phyloP scores from a whole-genome alignment of 1,139 yeast genomes.

The Suhomyces bolitotheri region DNA sequence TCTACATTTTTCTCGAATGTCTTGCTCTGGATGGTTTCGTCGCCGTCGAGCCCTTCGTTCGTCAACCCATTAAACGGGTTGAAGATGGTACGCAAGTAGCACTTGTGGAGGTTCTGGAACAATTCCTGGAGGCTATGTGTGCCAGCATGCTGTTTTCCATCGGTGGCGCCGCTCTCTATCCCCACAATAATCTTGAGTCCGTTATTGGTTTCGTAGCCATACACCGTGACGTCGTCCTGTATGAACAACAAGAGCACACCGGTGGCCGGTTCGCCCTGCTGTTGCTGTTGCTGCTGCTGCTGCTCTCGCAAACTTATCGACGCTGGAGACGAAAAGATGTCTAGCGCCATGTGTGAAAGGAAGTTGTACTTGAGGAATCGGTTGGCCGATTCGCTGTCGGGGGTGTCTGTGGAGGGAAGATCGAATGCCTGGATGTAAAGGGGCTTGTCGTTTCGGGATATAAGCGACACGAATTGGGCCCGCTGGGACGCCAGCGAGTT shows the following conservation, averaged over 20 bases:
- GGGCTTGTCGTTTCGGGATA: slow-evolving; percentile 59
- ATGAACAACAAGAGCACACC: slow-evolving; percentile 51
- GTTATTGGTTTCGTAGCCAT: slow-evolving; percentile 61
- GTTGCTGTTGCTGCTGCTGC: slow-evolving; percentile 27
- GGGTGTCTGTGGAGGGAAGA: slow-evolving; percentile 15
- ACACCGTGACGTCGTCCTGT: slow-evolving; percentile 61
- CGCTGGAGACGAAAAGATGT: slow-evolving; percentile 58
- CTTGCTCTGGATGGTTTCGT: slow-evolving; percentile 13
- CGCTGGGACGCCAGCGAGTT: slow-evolving; percentile 7
- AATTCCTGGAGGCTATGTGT: slow-evolving; percentile 23
- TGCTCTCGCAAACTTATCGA: slow-evolving; percentile 41
- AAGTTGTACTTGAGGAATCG: slow-evolving; percentile 59
- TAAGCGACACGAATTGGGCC: slow-evolving; percentile 50
- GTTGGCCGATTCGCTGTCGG: slow-evolving; percentile 32
- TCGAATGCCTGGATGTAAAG: slow-evolving; percentile 58
- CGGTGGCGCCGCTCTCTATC: slow-evolving; percentile 14
- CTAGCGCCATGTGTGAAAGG: slow-evolving; percentile 66
- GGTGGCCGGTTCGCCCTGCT: slow-evolving; percentile 17
- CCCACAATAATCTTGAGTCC: slow-evolving; percentile 64
- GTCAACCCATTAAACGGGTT: slow-evolving; percentile 53
- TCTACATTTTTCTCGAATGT: slow-evolving; percentile 42
- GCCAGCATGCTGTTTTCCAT: slow-evolving; percentile 1
- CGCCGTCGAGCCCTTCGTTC: slow-evolving; percentile 5
- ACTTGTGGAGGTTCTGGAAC: slow-evolving; percentile 47
- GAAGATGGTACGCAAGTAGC: slow-evolving; percentile 52